These are phyloP conservation scores for Actinomortierella ambigua DNA, from an alignment of 371 early-diverging fungal species.

Conservation along the genomic window DNA sequence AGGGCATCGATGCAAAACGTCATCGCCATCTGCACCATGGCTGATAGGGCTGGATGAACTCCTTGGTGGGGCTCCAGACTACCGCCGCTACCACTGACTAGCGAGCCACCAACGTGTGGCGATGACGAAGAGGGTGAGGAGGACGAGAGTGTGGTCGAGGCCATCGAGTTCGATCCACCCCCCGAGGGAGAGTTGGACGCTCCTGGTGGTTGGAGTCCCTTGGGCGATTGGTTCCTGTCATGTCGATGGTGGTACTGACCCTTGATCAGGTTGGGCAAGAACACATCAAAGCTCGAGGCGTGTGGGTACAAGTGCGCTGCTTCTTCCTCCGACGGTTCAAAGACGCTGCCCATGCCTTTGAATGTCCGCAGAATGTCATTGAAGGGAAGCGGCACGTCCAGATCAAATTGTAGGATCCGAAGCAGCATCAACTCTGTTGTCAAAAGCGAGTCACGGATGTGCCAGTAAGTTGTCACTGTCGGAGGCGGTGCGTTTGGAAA, in stretches of 20 bases:
- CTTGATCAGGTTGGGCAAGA: conserved; percentile 19
- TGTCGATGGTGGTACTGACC: too few species aligned
- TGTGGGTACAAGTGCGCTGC: conserved; percentile 34
- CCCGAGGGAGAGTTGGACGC: not conserved
- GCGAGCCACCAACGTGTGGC: not conserved
- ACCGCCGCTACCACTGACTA: not conserved
- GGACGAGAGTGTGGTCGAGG: conserved; percentile 13
- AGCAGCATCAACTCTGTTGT: conserved; percentile 45
- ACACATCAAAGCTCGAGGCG: conserved; percentile 41
- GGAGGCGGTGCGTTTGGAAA: conserved; percentile 22
- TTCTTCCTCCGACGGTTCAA: conserved; percentile 36
- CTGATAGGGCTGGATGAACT: conserved; percentile 40
- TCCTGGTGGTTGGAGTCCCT: conserved; percentile 5
- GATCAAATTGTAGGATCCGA: conserved; percentile 40
- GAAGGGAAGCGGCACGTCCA: conserved; percentile 41
- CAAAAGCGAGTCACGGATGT: conserved; percentile 39
- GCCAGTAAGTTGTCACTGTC: conserved; percentile 39
- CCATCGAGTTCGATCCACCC: not conserved
- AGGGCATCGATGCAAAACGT: conserved; percentile 45
- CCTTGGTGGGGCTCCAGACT: conserved; percentile 16
- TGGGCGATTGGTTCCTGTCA: too few species aligned
- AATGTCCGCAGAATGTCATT: conserved; percentile 45
- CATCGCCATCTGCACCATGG: conserved; percentile 38
- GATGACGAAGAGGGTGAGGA: conserved; percentile 25
- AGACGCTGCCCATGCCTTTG: conserved; percentile 45